Percentiles rank a stretch among this genome's conserved stretches.
Conservation (phyloP, 1,284 basidiomycete genomes). For the Hemileia vastatrix region DNA sequence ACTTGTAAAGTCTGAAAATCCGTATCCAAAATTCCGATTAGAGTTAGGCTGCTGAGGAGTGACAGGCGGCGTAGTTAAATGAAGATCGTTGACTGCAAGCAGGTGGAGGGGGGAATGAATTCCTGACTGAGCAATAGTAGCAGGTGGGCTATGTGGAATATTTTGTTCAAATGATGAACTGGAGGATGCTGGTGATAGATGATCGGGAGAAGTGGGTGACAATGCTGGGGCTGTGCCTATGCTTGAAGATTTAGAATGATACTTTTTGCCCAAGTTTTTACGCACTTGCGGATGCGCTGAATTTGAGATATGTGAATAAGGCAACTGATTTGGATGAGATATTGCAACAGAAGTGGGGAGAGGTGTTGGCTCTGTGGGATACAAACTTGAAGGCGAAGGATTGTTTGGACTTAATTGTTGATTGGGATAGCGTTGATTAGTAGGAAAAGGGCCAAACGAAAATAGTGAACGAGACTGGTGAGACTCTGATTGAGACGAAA, state of each 20-base stretch:
- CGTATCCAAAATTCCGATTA: slow-evolving; percentile 3
- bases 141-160: slow-evolving; percentile 12
- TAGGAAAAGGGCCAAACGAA: no score
- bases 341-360: not conserved
- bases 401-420: no score
- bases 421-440: no score
- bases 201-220: slow-evolving; percentile 12
- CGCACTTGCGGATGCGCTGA: not conserved
- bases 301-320: not conserved
- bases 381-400: not conserved
- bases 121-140: no score
- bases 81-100: slow-evolving; percentile 5
- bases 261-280: no score
- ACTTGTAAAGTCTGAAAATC: slow-evolving; percentile 16
- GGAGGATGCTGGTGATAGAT: slow-evolving; percentile 17
- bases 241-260: slow-evolving; percentile 1
- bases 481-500: no score
- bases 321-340: not conserved
- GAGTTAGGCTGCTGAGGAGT: not conserved
- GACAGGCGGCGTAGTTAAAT: not conserved
- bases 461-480: no score
- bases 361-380: not conserved
- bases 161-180: slow-evolving; percentile 4
- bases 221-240: slow-evolving; percentile 1
- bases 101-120: no score